Evolutionary conservation across 768 basidiomycete genomes (phyloP), one percentile per base, ranked within the genome.

Genomic region (Collybiopsis luxurians): DNA sequence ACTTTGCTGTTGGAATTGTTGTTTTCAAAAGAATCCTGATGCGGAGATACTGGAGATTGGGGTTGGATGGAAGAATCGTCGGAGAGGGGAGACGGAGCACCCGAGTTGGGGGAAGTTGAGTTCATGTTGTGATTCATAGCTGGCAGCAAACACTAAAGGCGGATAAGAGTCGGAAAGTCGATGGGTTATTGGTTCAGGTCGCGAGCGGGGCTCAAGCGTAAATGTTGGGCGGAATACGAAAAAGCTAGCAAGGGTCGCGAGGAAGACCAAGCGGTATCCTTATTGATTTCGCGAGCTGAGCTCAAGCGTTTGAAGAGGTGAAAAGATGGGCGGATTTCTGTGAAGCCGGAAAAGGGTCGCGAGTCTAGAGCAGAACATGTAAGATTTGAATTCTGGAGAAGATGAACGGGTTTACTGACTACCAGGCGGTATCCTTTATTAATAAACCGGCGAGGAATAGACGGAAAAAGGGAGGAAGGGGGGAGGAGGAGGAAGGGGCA

Each of bases 321-420:
- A n/a, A n/a, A n/a, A n/a, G n/a, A n/a, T n/a, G n/a, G n/a, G n/a
- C n/a, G n/a, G n/a, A n/a, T n/a, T n/a, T n/a, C n/a, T 75, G 73
- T 79, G 88, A 81, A 75, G 86, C 87, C 89, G 88, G 80, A 85
- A 92, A 92, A n/a, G 90, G 90, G 90, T 92, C 90, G 90, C 90
- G 90, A 92, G 90, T 81, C 24, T 82, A n/a, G n/a, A n/a, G n/a
- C n/a, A n/a, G n/a, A n/a, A n/a, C n/a, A n/a, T n/a, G n/a, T n/a
- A n/a, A n/a, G n/a, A n/a, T n/a, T n/a, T n/a, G n/a, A n/a, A n/a
- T n/a, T n/a, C n/a, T n/a, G n/a, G n/a, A n/a, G n/a, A n/a, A n/a
- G n/a, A n/a, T n/a, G n/a, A n/a, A n/a, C n/a, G n/a, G 13, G 31
- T 34, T 5, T 34, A 34, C 31, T 34, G 31, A 34, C 31, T 34